Evolutionary conservation across 2,329 filamentous ascomycete species (phyloP).

Genomic region (Phaeophleospora eucalypticola): DNA sequence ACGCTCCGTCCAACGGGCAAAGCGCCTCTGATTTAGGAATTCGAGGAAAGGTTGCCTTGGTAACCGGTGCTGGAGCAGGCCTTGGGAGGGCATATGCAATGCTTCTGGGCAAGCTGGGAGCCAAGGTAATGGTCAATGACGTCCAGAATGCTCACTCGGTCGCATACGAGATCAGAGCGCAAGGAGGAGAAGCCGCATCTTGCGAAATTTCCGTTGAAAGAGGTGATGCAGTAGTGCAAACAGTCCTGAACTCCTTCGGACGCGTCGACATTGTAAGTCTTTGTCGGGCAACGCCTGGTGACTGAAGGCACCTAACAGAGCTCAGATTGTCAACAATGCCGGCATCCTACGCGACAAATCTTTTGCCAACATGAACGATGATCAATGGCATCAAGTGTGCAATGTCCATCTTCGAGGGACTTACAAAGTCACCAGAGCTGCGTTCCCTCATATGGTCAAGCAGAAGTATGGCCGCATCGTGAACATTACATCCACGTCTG

Average conservation of each 20-base stretch:
- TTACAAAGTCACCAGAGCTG: conserved; percentile 93
- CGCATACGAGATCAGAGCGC: conserved; percentile 83
- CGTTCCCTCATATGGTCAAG: conserved; percentile 94
- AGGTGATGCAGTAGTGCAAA: conserved; percentile 83
- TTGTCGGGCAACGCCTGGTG: background rate
- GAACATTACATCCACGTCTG: conserved; percentile 92
- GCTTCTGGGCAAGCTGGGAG: conserved; percentile 76
- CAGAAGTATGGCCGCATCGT: conserved; percentile 95
- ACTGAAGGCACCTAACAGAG: background rate
- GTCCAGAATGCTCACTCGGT: conserved; percentile 82
- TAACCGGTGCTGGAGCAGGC: conserved; percentile 82
- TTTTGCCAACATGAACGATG: conserved; percentile 93
- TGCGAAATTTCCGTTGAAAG: conserved; percentile 91
- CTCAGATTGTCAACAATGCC: conserved; percentile 73
- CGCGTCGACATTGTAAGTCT: conserved; percentile 75
- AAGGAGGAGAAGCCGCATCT: conserved; percentile 81
- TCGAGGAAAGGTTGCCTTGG: conserved; percentile 74
- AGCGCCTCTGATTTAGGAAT: conserved; percentile 96
- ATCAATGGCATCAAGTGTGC: conserved; percentile 83
- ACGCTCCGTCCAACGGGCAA: conserved; percentile 90
- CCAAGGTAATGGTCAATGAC: conserved; percentile 87
- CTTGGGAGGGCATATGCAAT: conserved; percentile 87
- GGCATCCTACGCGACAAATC: conserved; percentile 96
- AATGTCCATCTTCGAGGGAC: conserved; percentile 88
- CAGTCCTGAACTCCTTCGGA: conserved; percentile 84